phyloP scores from a whole-genome alignment of 1,284 basidiomycete species.

The Amylostereum areolatum region DNA sequence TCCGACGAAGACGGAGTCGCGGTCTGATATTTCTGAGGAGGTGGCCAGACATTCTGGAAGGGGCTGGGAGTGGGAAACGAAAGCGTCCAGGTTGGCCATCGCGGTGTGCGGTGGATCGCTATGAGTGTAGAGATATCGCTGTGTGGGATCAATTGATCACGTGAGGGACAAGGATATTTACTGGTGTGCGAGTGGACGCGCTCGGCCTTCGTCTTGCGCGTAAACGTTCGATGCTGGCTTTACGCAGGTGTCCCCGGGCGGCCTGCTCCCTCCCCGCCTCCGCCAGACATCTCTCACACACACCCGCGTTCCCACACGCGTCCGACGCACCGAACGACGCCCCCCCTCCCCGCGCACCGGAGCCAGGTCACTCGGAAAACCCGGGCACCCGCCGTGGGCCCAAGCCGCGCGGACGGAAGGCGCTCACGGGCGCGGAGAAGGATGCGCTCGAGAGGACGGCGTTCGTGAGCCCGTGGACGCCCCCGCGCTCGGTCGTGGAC shows the following conservation, averaged over 20 bases:
- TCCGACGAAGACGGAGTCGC: conserved; percentile 63
- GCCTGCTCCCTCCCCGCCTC: background rate
- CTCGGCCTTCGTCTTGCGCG: background rate
- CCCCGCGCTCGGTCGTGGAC: conserved; percentile 36
- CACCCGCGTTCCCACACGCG: no score
- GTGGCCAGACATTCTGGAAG: conserved; percentile 45
- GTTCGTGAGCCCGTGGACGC: conserved; percentile 31
- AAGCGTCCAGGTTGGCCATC: conserved; percentile 44
- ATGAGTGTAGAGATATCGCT: no score
- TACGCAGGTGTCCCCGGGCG: background rate
- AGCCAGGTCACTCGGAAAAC: background rate
- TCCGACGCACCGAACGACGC: background rate
- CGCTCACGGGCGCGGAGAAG: background rate
- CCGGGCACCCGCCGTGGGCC: background rate
- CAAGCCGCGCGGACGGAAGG: background rate
- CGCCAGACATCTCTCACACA: no score
- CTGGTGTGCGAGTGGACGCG: background rate
- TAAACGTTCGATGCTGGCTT: background rate
- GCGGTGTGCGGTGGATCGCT: background rate
- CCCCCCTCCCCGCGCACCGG: background rate
- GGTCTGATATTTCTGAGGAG: conserved; percentile 67
- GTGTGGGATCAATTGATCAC: background rate
- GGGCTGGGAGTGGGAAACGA: conserved; percentile 42
- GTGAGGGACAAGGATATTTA: background rate
- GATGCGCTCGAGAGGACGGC: conserved; percentile 17